Evolutionary conservation across 2,329 filamentous ascomycete genomes (phyloP).

Genomic region (Cladosporium halotolerans): DNA sequence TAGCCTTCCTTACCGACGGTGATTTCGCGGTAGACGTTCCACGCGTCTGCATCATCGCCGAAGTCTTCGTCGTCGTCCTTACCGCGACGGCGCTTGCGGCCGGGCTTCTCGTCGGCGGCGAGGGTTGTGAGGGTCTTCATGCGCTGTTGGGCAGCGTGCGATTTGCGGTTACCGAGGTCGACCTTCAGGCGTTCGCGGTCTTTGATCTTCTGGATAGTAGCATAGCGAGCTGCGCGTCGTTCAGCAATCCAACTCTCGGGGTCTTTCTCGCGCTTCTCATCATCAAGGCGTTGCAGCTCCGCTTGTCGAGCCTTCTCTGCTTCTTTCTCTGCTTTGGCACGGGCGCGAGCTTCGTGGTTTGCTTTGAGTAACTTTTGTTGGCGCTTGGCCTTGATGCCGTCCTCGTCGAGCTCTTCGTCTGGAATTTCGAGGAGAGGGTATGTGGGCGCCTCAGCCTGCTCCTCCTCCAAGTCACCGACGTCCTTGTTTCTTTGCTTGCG

Average conservation of each 20-base stretch:
- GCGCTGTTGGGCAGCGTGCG: constrained; percentile 87
- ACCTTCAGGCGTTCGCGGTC: constrained; percentile 89
- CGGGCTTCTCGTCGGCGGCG: constrained; percentile 72
- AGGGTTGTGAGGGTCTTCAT: constrained; percentile 98
- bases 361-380: constrained; percentile 91
- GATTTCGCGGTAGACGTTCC: constrained; percentile 93
- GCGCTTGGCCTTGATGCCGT: constrained; percentile 82
- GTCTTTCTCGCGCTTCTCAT: constrained; percentile 75
- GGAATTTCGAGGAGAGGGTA: constrained; percentile 85
- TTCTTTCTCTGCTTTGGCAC: constrained; percentile 95
- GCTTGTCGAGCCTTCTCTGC: constrained; percentile 77
- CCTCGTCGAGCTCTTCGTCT: constrained; percentile 89
- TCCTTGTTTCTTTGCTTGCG: constrained; percentile 89
- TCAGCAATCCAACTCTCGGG: constrained; percentile 83
- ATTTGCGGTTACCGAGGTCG: constrained; percentile 93
- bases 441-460: constrained; percentile 71
- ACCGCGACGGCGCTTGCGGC: constrained; percentile 74
- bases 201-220: constrained; percentile 76
- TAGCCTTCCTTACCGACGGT: constrained; percentile 85
- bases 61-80: constrained; percentile 97
- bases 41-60: constrained; percentile 86
- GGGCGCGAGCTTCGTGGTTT: constrained; percentile 83
- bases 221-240: constrained; percentile 64
- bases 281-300: constrained; percentile 77
- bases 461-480: constrained; percentile 72